Evolutionary conservation across 345 rosid species (phyloP), one percentile per base, ranked within the genome.

Genomic region (Eucalyptus paniculata): DNA sequence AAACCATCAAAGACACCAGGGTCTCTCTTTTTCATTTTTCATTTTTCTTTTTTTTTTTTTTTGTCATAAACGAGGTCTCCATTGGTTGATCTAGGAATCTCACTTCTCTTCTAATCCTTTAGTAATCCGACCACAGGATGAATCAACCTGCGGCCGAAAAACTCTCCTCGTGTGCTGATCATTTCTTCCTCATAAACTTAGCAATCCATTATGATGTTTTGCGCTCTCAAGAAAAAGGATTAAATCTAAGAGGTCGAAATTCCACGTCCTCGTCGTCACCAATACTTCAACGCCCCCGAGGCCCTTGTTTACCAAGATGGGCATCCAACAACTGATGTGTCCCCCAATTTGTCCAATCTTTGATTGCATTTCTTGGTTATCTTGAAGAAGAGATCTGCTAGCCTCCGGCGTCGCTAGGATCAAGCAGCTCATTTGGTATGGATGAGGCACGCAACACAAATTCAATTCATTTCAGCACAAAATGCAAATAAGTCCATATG

Each of bases 21-120:
- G 37, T n/a, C 37, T n/a, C 40, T 53, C 10, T 4, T 4, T 18
- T 50, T 50, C 6, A 15, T 51, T 51, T 51, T 50, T 50, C 7
- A 0, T 3, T 51, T 17, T 50, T 15, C 3, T 1, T 3, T 50
- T 50, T 51, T 53, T 53, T 53, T 7, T 0, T 2, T 3, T 53
- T 19, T 21, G 58, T 53, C 58, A 53, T 21, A 21, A 53, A 19
- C 10, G 21, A 65, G 40, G 37, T n/a, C 5, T n/a, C 21, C 77
- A 2, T n/a, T 4, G 21, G 21, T 65, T n/a, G 40, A 65, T 65
- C 40, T 8, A n/a, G 77, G 77, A 65, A 15, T n/a, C 17, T 65
- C 77, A 32, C 77, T 65, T 65, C 19, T 65, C 77, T 65, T 65
- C 19, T 65, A 65, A 15, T n/a, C 77, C 77, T 65, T n/a, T n/a